A percentile compares a stretch with the other conserved stretches of the same genome.
phyloP scores from a whole-genome alignment of 2,329 filamentous ascomycete species.

The Fusarium protoensiforme region DNA sequence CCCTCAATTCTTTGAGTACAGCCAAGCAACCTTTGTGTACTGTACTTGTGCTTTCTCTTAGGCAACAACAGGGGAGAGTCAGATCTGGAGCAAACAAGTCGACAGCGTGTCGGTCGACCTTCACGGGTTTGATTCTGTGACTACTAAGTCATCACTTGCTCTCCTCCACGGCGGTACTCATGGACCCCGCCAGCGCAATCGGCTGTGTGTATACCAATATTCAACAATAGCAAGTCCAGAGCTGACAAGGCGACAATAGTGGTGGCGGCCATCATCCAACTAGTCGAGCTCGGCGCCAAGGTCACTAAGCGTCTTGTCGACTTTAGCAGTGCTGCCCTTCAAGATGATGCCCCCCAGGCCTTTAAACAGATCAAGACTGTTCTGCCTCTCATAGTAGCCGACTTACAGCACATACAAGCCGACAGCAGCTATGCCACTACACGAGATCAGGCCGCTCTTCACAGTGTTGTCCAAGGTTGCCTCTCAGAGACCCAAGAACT shows the following conservation, averaged over 20 bases:
- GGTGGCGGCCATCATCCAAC: neutral
- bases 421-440: neutral
- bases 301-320: neutral
- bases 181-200: neutral
- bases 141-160: neutral
- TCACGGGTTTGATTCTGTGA: neutral
- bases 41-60: neutral
- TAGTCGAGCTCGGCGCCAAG: neutral
- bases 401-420: neutral
- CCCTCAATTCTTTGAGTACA: neutral
- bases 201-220: neutral
- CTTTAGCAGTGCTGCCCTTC: neutral
- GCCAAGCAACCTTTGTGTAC: neutral
- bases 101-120: neutral
- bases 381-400: neutral
- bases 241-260: neutral
- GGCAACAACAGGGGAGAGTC: neutral
- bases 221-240: neutral
- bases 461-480: neutral
- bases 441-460: neutral
- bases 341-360: neutral
- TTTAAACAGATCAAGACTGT: neutral
- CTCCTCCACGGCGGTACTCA: neutral
- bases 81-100: neutral
- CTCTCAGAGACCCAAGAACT: neutral